phyloP scores from a whole-genome alignment of 805 yeast species.

The Candida loeiensis region DNA sequence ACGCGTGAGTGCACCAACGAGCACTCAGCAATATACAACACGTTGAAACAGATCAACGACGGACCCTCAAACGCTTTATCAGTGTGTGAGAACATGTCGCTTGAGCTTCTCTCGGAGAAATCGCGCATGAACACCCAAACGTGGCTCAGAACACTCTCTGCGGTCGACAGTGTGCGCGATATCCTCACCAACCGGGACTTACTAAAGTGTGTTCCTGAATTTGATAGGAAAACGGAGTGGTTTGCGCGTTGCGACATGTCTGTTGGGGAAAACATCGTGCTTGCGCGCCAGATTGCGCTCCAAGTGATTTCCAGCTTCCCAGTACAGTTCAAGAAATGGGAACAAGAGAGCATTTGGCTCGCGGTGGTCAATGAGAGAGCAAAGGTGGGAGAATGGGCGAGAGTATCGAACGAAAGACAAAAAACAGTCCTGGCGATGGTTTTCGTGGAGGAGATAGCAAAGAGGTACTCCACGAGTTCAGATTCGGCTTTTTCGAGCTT shows the following conservation, averaged over 20 bases:
- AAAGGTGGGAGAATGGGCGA: constrained; percentile 40
- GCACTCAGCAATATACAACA: constrained; percentile 48
- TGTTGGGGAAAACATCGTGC: constrained; percentile 41
- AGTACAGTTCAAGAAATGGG: not conserved
- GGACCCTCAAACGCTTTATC: constrained; percentile 15
- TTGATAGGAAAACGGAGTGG: constrained; percentile 31
- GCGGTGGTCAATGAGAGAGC: constrained; percentile 37
- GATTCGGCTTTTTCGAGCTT: constrained; percentile 8
- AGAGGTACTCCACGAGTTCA: constrained; percentile 11
- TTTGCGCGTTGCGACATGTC: constrained; percentile 29
- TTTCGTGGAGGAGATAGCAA: constrained; percentile 37
- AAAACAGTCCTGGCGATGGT: constrained; percentile 50
- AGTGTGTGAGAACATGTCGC: constrained; percentile 19
- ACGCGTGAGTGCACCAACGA: constrained; percentile 34
- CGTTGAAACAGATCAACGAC: constrained; percentile 47
- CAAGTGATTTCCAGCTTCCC: constrained; percentile 22
- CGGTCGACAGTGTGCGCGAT: not conserved
- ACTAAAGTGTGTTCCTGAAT: constrained; percentile 10
- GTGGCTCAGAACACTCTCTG: constrained; percentile 2
- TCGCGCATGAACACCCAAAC: not conserved
- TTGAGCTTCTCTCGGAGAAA: constrained; percentile 16
- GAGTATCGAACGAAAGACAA: constrained; percentile 38
- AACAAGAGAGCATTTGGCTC: constrained; percentile 13
- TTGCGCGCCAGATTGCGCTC: constrained; percentile 39
- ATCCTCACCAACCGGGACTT: not conserved